A percentile compares a stretch with the other conserved stretches of the same genome.
Evolutionary conservation across 495 filamentous ascomycete genomes (phyloP).

Genomic region (Neurospora sp.): DNA sequence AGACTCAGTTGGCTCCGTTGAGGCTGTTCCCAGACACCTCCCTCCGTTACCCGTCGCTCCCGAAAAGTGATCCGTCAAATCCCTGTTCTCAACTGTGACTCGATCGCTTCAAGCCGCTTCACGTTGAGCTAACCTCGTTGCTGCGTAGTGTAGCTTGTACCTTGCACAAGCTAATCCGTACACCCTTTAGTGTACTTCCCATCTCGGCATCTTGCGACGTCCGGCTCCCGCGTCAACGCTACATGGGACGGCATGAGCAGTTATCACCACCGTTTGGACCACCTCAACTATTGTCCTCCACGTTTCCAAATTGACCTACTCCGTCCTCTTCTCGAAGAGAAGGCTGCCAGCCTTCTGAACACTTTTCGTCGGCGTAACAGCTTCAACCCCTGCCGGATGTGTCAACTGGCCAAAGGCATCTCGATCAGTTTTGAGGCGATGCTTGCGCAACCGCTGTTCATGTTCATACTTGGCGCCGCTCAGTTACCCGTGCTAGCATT

Average conservation of each 20-base stretch:
- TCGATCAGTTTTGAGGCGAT: neutral
- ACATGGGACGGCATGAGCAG: neutral
- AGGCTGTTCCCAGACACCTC: conserved; percentile 17
- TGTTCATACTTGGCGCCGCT: neutral
- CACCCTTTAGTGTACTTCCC: neutral
- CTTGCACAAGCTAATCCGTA: neutral
- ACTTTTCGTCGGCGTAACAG: neutral
- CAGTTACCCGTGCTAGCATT: neutral
- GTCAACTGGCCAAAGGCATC: neutral
- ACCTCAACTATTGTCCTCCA: neutral
- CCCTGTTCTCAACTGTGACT: conserved; percentile 21
- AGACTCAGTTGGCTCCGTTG: conserved; percentile 6
- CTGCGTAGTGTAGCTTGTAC: neutral
- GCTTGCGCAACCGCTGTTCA: neutral
- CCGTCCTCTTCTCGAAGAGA: neutral
- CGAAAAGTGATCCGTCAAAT: conserved; percentile 17
- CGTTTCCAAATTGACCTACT: neutral
- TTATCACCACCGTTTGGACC: neutral
- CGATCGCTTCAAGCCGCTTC: conserved; percentile 24
- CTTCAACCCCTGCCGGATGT: neutral
- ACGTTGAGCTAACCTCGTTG: conserved; percentile 8
- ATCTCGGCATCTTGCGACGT: neutral
- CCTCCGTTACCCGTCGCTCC: conserved; percentile 20
- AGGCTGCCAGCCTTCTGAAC: neutral
- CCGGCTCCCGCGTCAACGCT: neutral